A percentile compares a stretch with the other conserved stretches of the same genome.
phyloP scores from a whole-genome alignment of 495 filamentous ascomycete genomes.

The Penicillium diatomitis region DNA sequence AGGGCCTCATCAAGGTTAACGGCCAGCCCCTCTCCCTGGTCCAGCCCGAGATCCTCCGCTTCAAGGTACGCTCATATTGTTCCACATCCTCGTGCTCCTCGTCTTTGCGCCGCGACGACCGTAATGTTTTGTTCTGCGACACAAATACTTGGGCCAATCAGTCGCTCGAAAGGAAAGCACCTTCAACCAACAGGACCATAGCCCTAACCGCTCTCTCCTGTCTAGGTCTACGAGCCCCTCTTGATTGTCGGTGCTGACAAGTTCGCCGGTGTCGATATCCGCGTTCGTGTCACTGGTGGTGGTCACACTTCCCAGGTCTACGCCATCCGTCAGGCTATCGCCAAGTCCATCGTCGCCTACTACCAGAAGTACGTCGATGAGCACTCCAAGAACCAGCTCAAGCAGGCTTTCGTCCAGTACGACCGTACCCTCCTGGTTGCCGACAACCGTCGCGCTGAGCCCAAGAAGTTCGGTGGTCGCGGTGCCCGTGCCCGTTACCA shows the following conservation, averaged over 20 bases:
- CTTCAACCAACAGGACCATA: too few species aligned
- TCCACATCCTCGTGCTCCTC: not conserved
- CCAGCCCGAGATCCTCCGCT: slow-evolving; percentile 92
- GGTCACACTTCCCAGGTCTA: slow-evolving; percentile 98
- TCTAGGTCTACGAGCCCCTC: slow-evolving; percentile 89
- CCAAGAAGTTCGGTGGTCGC: slow-evolving; percentile 80
- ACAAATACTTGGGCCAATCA: not conserved
- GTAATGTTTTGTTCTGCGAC: slow-evolving; percentile 1
- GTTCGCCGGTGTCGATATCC: slow-evolving; percentile 94
- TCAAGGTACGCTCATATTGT: slow-evolving; percentile 56
- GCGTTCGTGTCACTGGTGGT: slow-evolving; percentile 91
- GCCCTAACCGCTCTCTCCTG: too few species aligned
- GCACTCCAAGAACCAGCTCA: slow-evolving; percentile 98
- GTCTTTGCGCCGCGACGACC: not conserved
- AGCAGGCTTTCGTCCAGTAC: slow-evolving; percentile 88
- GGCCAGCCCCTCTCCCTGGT: slow-evolving; percentile 89
- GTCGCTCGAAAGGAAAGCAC: too few species aligned
- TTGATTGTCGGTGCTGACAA: slow-evolving; percentile 94
- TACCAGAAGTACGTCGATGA: slow-evolving; percentile 99
- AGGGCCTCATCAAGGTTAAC: slow-evolving; percentile 97
- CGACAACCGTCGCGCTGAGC: slow-evolving; percentile 90
- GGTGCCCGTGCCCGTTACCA: slow-evolving; percentile 96
- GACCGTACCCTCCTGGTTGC: slow-evolving; percentile 95
- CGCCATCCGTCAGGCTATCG: slow-evolving; percentile 96
- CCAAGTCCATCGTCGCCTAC: slow-evolving; percentile 97